Percentiles rank a stretch among this genome's conserved stretches.
phyloP scores from a whole-genome alignment of 2,329 filamentous ascomycete species.

The Phaeomoniella chlamydospora region DNA sequence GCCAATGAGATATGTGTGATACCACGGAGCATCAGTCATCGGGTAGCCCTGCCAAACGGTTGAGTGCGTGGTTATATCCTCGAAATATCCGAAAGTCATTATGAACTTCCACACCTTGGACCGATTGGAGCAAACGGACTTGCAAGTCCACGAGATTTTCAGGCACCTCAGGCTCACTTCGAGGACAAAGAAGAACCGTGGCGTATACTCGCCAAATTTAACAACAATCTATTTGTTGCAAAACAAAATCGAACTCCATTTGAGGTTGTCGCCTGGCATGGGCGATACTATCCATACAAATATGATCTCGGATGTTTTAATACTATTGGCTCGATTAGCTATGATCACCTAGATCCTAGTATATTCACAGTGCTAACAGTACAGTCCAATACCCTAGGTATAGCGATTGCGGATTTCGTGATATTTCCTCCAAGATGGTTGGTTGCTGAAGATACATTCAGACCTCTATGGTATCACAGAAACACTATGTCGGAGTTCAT shows the following conservation, averaged over 20 bases:
- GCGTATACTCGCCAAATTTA: conserved; percentile 50
- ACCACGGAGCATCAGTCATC: conserved; percentile 59
- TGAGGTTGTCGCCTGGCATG: conserved; percentile 69
- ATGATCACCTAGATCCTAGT: conserved; percentile 64
- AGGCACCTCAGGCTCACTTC: conserved; percentile 55
- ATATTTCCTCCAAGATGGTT: conserved; percentile 53
- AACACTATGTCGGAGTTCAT: conserved; percentile 55
- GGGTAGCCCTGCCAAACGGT: conserved; percentile 48
- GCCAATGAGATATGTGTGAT: conserved; percentile 68
- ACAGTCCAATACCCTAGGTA: conserved; percentile 36
- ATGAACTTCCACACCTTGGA: conserved; percentile 55
- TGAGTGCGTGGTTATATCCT: conserved; percentile 59
- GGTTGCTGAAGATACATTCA: conserved; percentile 45
- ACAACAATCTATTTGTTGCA: conserved; percentile 51
- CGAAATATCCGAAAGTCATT: conserved; percentile 61
- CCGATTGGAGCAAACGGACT: conserved; percentile 61
- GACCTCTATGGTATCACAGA: conserved; percentile 49
- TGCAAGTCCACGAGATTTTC: conserved; percentile 62
- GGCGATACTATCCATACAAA: conserved; percentile 68
- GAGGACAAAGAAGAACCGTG: conserved; percentile 39
- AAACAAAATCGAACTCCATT: conserved; percentile 59
- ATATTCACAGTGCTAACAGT: conserved; percentile 58
- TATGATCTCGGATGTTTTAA: conserved; percentile 69
- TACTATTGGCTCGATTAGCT: conserved; percentile 57
- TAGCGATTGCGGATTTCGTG: conserved; percentile 51